Conservation (phyloP, 495 filamentous ascomycete genomes). For the Penicillium robsamsonii region DNA sequence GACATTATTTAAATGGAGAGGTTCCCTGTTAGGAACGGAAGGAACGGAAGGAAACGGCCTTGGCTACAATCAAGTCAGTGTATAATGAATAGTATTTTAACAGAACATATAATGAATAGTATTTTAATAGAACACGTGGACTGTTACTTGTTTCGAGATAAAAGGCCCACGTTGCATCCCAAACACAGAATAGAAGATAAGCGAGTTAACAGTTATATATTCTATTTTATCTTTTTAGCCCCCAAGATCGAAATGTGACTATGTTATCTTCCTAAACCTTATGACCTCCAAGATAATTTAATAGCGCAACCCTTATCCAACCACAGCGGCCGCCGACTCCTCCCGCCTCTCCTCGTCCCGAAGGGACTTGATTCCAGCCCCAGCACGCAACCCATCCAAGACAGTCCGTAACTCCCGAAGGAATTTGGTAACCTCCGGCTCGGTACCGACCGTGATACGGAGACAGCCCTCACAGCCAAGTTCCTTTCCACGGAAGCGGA, state of each 20-base stretch:
- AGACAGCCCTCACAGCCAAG: constrained; percentile 83
- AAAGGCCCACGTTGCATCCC: too few species aligned
- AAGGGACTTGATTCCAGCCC: constrained; percentile 26
- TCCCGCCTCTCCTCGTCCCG: constrained; percentile 28
- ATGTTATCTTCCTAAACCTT: not conserved
- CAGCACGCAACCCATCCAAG: constrained; percentile 47
- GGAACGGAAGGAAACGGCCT: too few species aligned
- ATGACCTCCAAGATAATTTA: not conserved
- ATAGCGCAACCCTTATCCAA: constrained; percentile 8
- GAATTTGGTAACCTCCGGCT: constrained; percentile 76
- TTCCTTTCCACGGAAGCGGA: constrained; percentile 91
- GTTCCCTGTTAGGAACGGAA: too few species aligned
- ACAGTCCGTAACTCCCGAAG: constrained; percentile 64
- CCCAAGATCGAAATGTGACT: not conserved
- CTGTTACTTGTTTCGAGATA: too few species aligned
- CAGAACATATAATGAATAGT: too few species aligned
- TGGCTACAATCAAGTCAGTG: too few species aligned
- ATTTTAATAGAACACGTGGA: too few species aligned
- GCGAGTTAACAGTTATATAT: too few species aligned
- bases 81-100: too few species aligned
- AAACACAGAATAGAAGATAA: too few species aligned
- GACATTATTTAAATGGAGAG: too few species aligned
- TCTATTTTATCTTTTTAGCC: not conserved
- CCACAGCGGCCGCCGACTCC: constrained; percentile 18
- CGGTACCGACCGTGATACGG: constrained; percentile 89